Evolutionary conservation across 805 yeast genomes (phyloP), one percentile per base, ranked within the genome.

Genomic region (Kodamaea lidongshanica): DNA sequence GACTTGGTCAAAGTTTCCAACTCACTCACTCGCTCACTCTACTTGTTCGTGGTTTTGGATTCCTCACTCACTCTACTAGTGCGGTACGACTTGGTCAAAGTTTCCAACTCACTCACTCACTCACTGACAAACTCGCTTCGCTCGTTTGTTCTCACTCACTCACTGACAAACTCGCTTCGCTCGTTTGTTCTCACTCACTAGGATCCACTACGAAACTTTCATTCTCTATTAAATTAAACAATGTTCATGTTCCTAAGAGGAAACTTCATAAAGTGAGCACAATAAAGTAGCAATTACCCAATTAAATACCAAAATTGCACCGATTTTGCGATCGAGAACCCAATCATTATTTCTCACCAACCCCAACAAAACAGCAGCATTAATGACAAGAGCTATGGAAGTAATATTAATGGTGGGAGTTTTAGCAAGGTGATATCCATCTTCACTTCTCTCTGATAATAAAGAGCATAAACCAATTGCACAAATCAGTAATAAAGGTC

Each of bases 381-480:
- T 57, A 5, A 36, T 12, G 9, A 58, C 27, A 19, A 56, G 32
- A 4, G 51, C 45, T 3, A 44, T 6, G 6, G 39, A 37, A 6
- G 53, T 44, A 9, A 51, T 37, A 2, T 34, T 20, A n/a, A 57
- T 35, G 4, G 58, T 53, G 7, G 28, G 28, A 5, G 50, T 45
- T 5, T 34, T 24, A 10, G 46, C 45, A 9, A 52, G 34, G 13
- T 28, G 28, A 33, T 42, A 44, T 3, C 48, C 48, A 30, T 20
- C 30, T 12, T 38, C 33, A 13, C 24, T 23, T 16, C 33, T 34
- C 3, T 35, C 33, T 3, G 41, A 28, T 5, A 56, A 18, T 19
- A 84, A 37, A 0, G 89, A 87, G 42, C 83, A 80, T 4, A 79
- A 46, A 0, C 96, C 96, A 37, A 89, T 58, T 0, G 96, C 94